Conservation (phyloP, 2,329 filamentous ascomycete species). For the Aspergillus tanneri region DNA sequence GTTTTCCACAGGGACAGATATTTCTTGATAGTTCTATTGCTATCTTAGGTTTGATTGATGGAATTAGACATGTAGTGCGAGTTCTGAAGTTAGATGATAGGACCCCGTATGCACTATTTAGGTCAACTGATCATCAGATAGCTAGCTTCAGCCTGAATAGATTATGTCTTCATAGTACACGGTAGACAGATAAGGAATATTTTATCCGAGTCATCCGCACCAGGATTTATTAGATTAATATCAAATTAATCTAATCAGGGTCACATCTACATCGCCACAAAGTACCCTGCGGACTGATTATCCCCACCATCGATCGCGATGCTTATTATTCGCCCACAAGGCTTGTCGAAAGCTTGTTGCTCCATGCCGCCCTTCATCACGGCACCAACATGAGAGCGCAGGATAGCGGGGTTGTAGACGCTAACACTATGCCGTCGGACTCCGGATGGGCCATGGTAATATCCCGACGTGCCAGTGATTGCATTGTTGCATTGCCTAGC, state of each 20-base stretch:
- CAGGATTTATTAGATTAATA: not conserved
- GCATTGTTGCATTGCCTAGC: not conserved
- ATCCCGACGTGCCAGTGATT: not conserved
- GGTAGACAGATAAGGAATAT: not conserved
- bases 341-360: constrained; percentile 10
- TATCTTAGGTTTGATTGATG: no score
- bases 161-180: no score
- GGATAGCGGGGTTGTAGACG: no score
- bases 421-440: not conserved
- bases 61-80: no score
- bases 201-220: not conserved
- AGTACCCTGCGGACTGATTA: not conserved
- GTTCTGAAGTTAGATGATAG: no score
- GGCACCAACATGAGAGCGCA: no score
- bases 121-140: no score
- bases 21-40: no score
- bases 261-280: not conserved
- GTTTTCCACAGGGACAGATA: constrained; percentile 9
- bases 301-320: no score
- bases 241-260: not conserved
- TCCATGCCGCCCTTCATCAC: not conserved
- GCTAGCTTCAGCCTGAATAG: no score
- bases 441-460: not conserved
- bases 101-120: no score
- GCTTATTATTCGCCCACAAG: constrained; percentile 8